phyloP scores from a whole-genome alignment of 2,329 filamentous ascomycete species.

The Paecilomyces niveus region DNA sequence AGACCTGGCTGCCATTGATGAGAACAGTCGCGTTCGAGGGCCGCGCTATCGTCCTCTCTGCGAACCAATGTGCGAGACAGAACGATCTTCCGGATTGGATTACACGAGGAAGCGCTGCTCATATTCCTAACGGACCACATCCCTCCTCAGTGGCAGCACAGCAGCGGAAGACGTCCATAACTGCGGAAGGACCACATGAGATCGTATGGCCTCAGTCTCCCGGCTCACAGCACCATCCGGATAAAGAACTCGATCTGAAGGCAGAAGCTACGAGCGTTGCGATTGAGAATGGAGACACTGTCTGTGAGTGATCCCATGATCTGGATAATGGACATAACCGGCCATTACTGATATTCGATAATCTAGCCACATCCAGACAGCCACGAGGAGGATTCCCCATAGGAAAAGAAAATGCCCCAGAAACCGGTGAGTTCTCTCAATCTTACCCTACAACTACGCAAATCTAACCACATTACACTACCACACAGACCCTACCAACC shows the following conservation, averaged over 20 bases:
- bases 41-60: constrained; percentile 74
- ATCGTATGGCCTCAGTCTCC: constrained; percentile 35
- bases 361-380: neutral
- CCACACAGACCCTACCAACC: constrained; percentile 24
- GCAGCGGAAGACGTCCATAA: constrained; percentile 20
- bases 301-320: neutral
- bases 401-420: constrained; percentile 28
- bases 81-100: constrained; percentile 55
- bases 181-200: constrained; percentile 38
- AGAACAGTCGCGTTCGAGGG: constrained; percentile 75
- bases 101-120: constrained; percentile 15
- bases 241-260: constrained; percentile 10
- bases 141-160: neutral
- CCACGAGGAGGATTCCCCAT: constrained; percentile 6
- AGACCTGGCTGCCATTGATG: constrained; percentile 78
- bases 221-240: constrained; percentile 7
- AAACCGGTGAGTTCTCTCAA: constrained; percentile 35
- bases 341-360: neutral
- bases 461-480: constrained; percentile 1
- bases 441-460: neutral
- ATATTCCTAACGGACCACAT: constrained; percentile 3
- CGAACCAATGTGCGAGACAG: constrained; percentile 70
- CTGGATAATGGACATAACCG: neutral
- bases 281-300: neutral
- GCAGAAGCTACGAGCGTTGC: constrained; percentile 1